A percentile compares a stretch with the other conserved stretches of the same genome.
Evolutionary conservation across 139 green algal species (phyloP).

Genomic region (Yamagishiella unicocca): DNA sequence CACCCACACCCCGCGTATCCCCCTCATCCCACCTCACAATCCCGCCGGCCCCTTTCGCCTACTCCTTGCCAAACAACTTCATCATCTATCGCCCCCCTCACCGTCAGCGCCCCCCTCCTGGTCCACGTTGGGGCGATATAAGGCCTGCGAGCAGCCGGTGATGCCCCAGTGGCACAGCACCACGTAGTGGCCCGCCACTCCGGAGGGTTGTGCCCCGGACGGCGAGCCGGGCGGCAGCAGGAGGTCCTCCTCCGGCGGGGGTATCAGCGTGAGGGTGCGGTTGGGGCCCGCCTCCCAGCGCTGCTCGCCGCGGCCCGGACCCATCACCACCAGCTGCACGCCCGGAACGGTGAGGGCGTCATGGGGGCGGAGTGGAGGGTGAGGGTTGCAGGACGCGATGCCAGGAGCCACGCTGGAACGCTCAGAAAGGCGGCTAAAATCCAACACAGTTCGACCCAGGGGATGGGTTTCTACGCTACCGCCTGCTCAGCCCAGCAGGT

Average conservation of each 20-base stretch:
- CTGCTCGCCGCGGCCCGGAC: slow-evolving; percentile 16
- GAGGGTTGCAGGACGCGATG: background rate
- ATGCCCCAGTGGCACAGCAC: slow-evolving; percentile 44
- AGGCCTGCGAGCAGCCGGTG: slow-evolving; percentile 33
- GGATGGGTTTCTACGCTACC: too few species aligned
- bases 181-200: slow-evolving; percentile 37
- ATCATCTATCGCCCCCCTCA: background rate
- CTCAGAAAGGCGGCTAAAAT: too few species aligned
- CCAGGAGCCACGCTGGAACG: too few species aligned
- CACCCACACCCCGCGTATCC: too few species aligned
- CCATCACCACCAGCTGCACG: slow-evolving; percentile 34
- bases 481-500: too few species aligned
- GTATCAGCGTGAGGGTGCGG: slow-evolving; percentile 31
- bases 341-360: too few species aligned
- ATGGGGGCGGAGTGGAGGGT: background rate
- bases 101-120: background rate
- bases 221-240: background rate
- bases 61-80: too few species aligned
- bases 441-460: too few species aligned
- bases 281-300: slow-evolving; percentile 44
- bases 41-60: too few species aligned
- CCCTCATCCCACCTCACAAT: too few species aligned
- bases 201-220: background rate
- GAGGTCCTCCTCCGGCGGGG: slow-evolving; percentile 20
- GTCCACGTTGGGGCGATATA: slow-evolving; percentile 31